Evolutionary conservation across 2,329 filamentous ascomycete species (phyloP), one percentile per base, ranked within the genome.

Genomic region (Penicillium sp.): DNA sequence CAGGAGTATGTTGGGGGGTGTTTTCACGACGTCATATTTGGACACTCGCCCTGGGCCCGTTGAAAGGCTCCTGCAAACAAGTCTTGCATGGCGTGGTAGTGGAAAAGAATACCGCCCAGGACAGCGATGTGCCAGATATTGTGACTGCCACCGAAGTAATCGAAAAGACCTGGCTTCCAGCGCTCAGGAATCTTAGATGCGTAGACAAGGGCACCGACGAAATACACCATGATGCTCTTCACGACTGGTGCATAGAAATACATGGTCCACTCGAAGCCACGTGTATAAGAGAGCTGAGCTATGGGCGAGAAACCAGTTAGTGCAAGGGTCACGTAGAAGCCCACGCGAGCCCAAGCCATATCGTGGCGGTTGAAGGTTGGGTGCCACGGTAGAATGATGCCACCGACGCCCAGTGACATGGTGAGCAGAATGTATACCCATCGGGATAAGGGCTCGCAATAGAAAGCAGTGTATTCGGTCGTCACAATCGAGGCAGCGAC

Each of bases 41-140:
- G 68, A 35, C 69, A 72, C 54, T 72, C 68, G 19, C 67, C 76
- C 64, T 82, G 66, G 2, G 85, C 85, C 52, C 85, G 78, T 57
- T 76, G 71, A 69, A 91, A 91, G 10, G 87, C 87, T 35, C 78
- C 79, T 4, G 85, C 78, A 64, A 98, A 98, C 69, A 98, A 93
- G 49, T 89, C 81, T 69, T 96, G 87, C 91, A 98, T 96, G 17
- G 93, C 93, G 21, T 80, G 78, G 71, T 97, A 98, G 69, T 98
- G 93, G 68, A 95, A 97, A n/a, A 97, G 70, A 51, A 98, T 98
- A 10, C 93, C 93, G 15, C 90, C 88, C 26, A 98, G 75, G 10
- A 98, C 93, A 7, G 93, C 93, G 31, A 95, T 72, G 69, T 98
- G 93, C 93, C 93, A 98, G 51, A 98, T 82, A 69, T 98, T 98